Evolutionary conservation across 306 rosid species (phyloP).

Genomic region (Ziziphus jujuba): DNA sequence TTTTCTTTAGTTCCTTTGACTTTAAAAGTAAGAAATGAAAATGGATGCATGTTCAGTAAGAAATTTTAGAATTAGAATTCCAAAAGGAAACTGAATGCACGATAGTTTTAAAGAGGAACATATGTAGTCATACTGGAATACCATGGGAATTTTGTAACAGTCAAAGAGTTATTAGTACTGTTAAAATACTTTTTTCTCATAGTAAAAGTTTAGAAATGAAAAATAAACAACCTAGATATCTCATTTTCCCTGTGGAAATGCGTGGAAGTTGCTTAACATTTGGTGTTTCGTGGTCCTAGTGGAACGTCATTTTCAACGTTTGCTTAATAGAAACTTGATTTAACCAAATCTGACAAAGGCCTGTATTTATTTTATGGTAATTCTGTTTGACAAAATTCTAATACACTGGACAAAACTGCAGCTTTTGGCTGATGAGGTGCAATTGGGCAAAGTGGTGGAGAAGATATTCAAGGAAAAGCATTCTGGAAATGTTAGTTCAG

Average conservation of each 20-base stretch:
- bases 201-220: too few species aligned
- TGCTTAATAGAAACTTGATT: not conserved
- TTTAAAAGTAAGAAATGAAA: not conserved
- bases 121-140: not conserved
- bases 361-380: not conserved
- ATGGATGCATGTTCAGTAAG: not conserved
- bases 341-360: not conserved
- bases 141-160: not conserved
- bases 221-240: too few species aligned
- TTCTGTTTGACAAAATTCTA: not conserved
- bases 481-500: slow-evolving; percentile 34
- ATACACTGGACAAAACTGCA: slow-evolving; percentile 34
- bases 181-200: too few species aligned
- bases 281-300: not conserved
- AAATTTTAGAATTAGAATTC: not conserved
- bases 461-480: slow-evolving; percentile 51
- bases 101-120: not conserved
- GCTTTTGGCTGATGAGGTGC: slow-evolving; percentile 72
- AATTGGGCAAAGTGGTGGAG: slow-evolving; percentile 45
- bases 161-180: not conserved
- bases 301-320: not conserved
- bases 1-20: not conserved
- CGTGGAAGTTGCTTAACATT: too few species aligned
- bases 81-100: not conserved
- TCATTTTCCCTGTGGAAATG: too few species aligned